Evolutionary conservation across 2,329 filamentous ascomycete genomes (phyloP).

Genomic region (Diaporthe citri): DNA sequence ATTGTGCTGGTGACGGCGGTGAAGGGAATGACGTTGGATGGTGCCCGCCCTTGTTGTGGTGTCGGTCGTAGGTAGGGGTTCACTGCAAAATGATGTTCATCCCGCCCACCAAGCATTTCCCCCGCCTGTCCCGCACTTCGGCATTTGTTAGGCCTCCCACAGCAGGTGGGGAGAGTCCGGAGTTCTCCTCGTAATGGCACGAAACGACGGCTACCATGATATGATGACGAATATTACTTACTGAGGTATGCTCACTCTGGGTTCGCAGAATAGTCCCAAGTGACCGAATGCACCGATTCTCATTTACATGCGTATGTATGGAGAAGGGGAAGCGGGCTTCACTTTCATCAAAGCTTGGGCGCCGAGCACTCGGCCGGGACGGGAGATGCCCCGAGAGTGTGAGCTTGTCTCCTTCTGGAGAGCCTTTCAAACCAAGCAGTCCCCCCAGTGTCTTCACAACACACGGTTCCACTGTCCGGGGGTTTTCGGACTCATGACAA

Average conservation of each 20-base stretch:
- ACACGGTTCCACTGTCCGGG: neutral
- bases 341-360: neutral
- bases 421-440: neutral
- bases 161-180: neutral
- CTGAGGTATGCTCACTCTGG: neutral
- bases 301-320: rapidly evolving
- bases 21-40: neutral
- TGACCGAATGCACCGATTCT: neutral
- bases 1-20: neutral
- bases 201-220: neutral
- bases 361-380: neutral
- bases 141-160: neutral
- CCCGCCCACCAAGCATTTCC: neutral
- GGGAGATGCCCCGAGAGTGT: neutral
- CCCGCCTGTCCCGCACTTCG: constrained; percentile 11
- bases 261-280: too few species aligned
- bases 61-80: too few species aligned
- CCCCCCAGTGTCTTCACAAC: too few species aligned
- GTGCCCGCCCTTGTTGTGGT: neutral
- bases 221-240: neutral
- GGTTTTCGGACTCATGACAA: neutral
- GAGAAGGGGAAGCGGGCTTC: neutral
- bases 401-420: neutral
- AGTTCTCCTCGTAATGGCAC: neutral
- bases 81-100: neutral